These are phyloP conservation scores for Calcarisporium arbuscula DNA, from an alignment of 2,329 filamentous ascomycete species.

Conservation along the genomic window DNA sequence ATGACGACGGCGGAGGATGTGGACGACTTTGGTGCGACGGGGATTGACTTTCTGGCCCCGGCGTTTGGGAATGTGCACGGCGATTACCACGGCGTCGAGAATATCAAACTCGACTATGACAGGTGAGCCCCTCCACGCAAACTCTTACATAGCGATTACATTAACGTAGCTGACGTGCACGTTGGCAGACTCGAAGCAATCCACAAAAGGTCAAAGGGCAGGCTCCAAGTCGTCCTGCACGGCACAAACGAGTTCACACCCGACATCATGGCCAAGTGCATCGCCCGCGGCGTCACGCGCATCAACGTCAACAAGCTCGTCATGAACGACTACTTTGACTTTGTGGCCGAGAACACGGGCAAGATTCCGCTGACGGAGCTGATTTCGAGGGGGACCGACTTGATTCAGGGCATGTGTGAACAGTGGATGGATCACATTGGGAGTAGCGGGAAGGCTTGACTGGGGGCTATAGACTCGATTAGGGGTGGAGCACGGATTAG, in stretches of 20 bases:
- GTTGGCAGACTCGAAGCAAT: constrained; percentile 30
- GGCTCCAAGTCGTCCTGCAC: constrained; percentile 43
- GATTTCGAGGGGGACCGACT: too few relatives aligned
- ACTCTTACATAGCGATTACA: too few relatives aligned
- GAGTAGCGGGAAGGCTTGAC: too few relatives aligned
- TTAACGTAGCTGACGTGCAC: too few relatives aligned
- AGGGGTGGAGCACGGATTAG: too few relatives aligned
- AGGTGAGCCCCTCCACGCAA: constrained; percentile 55
- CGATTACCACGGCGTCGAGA: too few relatives aligned
- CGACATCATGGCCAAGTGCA: constrained; percentile 44
- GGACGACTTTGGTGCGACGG: constrained; percentile 62
- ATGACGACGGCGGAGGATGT: constrained; percentile 65
- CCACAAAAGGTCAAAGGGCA: constrained; percentile 21
- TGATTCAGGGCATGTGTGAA: too few relatives aligned
- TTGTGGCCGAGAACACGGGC: too few relatives aligned
- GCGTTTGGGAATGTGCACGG: constrained; percentile 75
- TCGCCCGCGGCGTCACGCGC: constrained; percentile 45
- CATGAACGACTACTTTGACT: constrained; percentile 37
- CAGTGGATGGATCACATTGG: too few relatives aligned
- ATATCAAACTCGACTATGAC: too few relatives aligned
- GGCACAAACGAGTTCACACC: constrained; percentile 49
- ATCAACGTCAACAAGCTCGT: constrained; percentile 53
- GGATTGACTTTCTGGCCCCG: constrained; percentile 70
- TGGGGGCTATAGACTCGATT: too few relatives aligned
- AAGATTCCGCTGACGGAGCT: too few relatives aligned